phyloP scores from a whole-genome alignment of 1,139 yeast genomes.

The Taphrina betulina region DNA sequence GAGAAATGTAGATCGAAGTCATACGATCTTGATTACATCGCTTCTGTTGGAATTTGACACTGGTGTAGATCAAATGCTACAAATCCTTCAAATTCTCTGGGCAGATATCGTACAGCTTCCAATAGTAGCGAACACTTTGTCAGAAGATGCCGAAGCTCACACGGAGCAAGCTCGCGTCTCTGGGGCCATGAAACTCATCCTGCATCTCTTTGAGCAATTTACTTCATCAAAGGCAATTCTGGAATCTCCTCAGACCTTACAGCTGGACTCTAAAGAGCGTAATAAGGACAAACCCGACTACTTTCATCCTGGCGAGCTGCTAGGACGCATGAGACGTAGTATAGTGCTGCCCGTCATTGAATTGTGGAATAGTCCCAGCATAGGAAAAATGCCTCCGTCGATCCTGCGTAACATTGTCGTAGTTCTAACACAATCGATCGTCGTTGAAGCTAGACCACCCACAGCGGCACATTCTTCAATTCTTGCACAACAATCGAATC shows the following conservation, averaged over 20 bases:
- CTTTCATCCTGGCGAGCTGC: constrained; percentile 43
- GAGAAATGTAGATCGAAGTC: too few relatives aligned
- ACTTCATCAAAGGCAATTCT: constrained; percentile 37
- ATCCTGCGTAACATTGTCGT: constrained; percentile 23
- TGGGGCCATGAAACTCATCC: constrained; percentile 38
- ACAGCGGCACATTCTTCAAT: too few relatives aligned
- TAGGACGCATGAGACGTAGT: constrained; percentile 42
- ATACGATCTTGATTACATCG: constrained; percentile 34
- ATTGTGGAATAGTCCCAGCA: constrained; percentile 42
- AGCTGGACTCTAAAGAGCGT: constrained; percentile 40
- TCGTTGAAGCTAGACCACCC: too few relatives aligned
- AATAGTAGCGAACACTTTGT: not conserved
- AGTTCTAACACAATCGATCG: not conserved
- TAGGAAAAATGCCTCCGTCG: constrained; percentile 32
- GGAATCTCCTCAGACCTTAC: constrained; percentile 39
- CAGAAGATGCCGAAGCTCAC: not conserved
- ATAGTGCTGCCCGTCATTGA: constrained; percentile 37
- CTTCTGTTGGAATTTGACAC: constrained; percentile 8
- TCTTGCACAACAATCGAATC: too few relatives aligned
- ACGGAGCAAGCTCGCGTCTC: constrained; percentile 36
- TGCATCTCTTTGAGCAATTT: constrained; percentile 37
- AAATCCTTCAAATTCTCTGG: not conserved
- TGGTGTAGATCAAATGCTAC: constrained; percentile 5
- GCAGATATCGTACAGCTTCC: not conserved
- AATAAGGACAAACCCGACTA: constrained; percentile 40